Percentiles rank a stretch among this genome's conserved stretches.
Evolutionary conservation across 2,329 filamentous ascomycete species (phyloP).

Genomic region (Fusarium chlamydosporum): DNA sequence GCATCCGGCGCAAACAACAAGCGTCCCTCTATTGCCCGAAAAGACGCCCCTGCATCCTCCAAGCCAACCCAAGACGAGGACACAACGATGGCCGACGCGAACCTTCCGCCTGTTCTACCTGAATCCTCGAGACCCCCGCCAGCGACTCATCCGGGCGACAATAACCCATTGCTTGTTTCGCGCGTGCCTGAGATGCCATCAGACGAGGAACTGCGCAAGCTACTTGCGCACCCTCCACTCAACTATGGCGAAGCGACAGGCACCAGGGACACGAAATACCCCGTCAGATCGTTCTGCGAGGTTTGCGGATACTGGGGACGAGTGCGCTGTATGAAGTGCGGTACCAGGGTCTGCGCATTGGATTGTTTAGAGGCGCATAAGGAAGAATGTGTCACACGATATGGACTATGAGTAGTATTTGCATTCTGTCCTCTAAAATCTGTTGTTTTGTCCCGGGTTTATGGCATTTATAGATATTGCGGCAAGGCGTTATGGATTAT

Average conservation of each 20-base stretch:
- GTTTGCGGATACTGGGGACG: constrained; percentile 87
- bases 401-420: constrained; percentile 60
- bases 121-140: constrained; percentile 55
- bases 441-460: constrained; percentile 4
- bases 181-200: constrained; percentile 70
- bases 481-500: constrained; percentile 43
- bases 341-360: constrained; percentile 81
- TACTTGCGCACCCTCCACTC: constrained; percentile 75
- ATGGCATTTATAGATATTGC: constrained; percentile 10
- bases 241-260: constrained; percentile 75
- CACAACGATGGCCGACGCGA: constrained; percentile 48
- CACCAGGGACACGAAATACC: constrained; percentile 63
- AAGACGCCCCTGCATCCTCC: constrained; percentile 46
- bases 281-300: constrained; percentile 78
- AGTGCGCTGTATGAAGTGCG: constrained; percentile 82
- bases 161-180: constrained; percentile 70
- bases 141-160: constrained; percentile 63
- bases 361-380: constrained; percentile 80
- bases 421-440: not conserved
- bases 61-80: constrained; percentile 48
- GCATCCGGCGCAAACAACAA: constrained; percentile 52
- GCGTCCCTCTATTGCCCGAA: constrained; percentile 49
- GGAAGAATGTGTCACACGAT: constrained; percentile 78
- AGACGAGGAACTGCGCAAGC: constrained; percentile 72
- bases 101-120: constrained; percentile 54